These are phyloP conservation scores for Fusarium multiceps DNA, from an alignment of 2,329 filamentous ascomycete species.

Conservation along the genomic window DNA sequence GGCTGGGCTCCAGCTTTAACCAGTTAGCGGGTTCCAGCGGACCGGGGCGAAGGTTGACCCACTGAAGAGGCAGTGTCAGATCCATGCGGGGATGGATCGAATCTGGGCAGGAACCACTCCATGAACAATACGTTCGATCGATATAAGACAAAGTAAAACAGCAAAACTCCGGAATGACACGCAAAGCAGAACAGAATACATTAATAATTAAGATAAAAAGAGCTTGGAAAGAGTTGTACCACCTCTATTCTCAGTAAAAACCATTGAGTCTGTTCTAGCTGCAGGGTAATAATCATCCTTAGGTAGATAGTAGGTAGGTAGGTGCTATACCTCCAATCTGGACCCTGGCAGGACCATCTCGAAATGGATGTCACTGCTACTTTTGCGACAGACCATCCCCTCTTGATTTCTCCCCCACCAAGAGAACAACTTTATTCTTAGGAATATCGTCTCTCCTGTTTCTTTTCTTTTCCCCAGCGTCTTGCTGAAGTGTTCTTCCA, in stretches of 20 bases:
- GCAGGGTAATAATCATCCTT: neutral
- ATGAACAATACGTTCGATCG: neutral
- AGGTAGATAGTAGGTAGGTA: neutral
- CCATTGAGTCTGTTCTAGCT: neutral
- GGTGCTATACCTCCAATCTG: neutral
- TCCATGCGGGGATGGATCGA: slow-evolving; percentile 1
- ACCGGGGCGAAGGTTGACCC: slow-evolving; percentile 27
- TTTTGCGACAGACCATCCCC: slow-evolving; percentile 10
- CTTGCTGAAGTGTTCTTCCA: neutral
- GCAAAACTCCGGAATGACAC: neutral
- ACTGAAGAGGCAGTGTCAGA: slow-evolving; percentile 29
- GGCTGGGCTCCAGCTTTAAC: slow-evolving; percentile 20
- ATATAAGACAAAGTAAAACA: neutral
- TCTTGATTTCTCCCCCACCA: slow-evolving; percentile 19
- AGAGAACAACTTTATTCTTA: neutral
- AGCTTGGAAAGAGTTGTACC: neutral
- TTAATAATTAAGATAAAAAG: neutral
- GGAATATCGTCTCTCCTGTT: neutral
- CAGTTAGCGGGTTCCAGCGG: slow-evolving; percentile 21
- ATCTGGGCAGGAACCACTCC: slow-evolving; percentile 4
- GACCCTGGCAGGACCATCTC: neutral
- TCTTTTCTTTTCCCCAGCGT: neutral
- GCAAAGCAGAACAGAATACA: neutral
- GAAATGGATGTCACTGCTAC: slow-evolving; percentile 26
- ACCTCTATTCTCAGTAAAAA: neutral